phyloP scores from a whole-genome alignment of 805 yeast species.

The Sungouiella thailandica region DNA sequence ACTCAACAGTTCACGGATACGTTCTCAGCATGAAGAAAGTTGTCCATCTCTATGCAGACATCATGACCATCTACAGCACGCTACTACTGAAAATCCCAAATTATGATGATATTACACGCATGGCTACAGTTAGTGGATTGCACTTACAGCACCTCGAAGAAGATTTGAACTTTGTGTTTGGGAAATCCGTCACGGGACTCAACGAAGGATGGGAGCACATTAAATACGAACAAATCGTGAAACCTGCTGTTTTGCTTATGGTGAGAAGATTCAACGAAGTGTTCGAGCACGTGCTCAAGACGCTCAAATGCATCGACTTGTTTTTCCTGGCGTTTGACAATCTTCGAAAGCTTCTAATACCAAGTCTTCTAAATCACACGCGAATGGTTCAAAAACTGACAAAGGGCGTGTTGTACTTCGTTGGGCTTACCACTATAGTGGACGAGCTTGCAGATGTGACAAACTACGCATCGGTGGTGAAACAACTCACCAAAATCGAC shows the following conservation, averaged over 20 bases:
- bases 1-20: constrained; percentile 22
- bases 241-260: constrained; percentile 15
- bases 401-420: constrained; percentile 21
- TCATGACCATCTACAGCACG: constrained; percentile 36
- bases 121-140: constrained; percentile 21
- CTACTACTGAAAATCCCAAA: constrained; percentile 34
- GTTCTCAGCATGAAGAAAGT: constrained; percentile 26
- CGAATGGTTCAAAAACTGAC: constrained; percentile 22
- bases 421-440: constrained; percentile 26
- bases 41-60: constrained; percentile 34
- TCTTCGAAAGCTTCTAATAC: constrained; percentile 33
- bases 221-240: constrained; percentile 21
- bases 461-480: constrained; percentile 17
- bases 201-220: constrained; percentile 22
- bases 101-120: constrained; percentile 36
- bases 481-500: constrained; percentile 32
- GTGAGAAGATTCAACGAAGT: constrained; percentile 8
- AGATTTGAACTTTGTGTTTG: constrained; percentile 27
- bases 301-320: constrained; percentile 31
- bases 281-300: constrained; percentile 16
- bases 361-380: constrained; percentile 31
- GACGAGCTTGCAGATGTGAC: constrained; percentile 21
- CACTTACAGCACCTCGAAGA: constrained; percentile 24
- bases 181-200: constrained; percentile 7
- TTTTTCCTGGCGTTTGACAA: constrained; percentile 36